A percentile compares a stretch with the other conserved stretches of the same genome.
phyloP scores from a whole-genome alignment of 768 basidiomycete species.

The Lentinus tigrinus region DNA sequence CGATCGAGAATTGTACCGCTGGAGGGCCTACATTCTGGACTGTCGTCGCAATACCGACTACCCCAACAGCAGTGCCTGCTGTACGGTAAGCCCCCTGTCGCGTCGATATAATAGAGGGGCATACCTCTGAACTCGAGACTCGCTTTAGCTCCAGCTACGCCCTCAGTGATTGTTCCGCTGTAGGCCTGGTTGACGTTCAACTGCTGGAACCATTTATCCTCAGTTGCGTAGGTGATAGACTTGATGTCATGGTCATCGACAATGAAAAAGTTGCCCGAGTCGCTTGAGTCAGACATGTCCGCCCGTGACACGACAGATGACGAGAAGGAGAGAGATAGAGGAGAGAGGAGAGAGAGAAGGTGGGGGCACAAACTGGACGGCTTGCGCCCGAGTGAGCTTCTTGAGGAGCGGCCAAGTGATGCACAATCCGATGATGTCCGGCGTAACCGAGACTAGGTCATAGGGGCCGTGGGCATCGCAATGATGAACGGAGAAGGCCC shows the following conservation, averaged over 20 bases:
- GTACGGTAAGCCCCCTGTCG: neutral
- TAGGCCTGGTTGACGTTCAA: neutral
- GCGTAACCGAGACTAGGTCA: neutral
- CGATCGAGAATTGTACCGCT: neutral
- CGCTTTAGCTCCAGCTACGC: slow-evolving; percentile 5
- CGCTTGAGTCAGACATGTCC: neutral
- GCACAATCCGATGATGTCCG: neutral
- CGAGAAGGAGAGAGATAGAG: neutral
- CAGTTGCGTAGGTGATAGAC: slow-evolving; percentile 8
- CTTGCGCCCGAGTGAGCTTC: neutral
- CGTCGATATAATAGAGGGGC: accelerated
- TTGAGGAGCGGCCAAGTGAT: neutral
- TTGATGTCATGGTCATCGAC: slow-evolving; percentile 6
- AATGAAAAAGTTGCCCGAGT: neutral
- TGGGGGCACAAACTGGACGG: neutral
- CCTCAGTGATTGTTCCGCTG: slow-evolving; percentile 3
- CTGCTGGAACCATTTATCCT: neutral
- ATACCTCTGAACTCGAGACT: slow-evolving; percentile 6
- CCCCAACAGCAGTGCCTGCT: slow-evolving; percentile 6
- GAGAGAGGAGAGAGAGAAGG: neutral
- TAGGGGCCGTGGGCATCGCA: neutral
- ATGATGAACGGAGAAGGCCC: neutral
- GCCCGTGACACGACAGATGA: neutral
- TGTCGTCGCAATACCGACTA: slow-evolving; percentile 5
- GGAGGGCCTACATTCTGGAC: neutral